Percentiles rank a stretch among this genome's conserved stretches.
Evolutionary conservation across 2,329 filamentous ascomycete species (phyloP).

Genomic region (Ophiocordyceps robertsii): DNA sequence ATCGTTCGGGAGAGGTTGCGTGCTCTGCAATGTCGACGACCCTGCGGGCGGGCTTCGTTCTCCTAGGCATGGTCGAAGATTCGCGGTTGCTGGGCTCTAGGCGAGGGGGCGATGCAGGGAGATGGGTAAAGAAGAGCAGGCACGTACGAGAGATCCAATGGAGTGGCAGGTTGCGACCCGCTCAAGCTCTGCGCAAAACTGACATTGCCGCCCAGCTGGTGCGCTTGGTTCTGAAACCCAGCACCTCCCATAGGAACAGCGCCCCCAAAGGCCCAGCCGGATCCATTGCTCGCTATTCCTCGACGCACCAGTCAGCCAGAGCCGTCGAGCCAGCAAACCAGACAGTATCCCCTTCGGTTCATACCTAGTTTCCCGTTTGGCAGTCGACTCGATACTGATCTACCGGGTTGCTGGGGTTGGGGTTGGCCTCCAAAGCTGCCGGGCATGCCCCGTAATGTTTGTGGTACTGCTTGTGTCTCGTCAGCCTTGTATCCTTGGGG

Average conservation of each 20-base stretch:
- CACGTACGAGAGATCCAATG: constrained; percentile 53
- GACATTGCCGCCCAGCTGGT: constrained; percentile 44
- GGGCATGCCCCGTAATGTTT: constrained; percentile 48
- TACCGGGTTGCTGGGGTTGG: constrained; percentile 38
- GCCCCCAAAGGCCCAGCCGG: constrained; percentile 50
- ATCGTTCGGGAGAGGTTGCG: constrained; percentile 1
- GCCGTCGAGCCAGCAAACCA: not conserved
- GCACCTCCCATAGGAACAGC: constrained; percentile 46
- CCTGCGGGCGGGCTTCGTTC: constrained; percentile 6
- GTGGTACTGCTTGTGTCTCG: constrained; percentile 41
- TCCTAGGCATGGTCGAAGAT: constrained; percentile 4
- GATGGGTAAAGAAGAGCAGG: constrained; percentile 3
- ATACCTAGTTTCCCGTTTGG: constrained; percentile 53
- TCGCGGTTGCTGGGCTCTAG: not conserved
- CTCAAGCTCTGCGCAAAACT: constrained; percentile 55
- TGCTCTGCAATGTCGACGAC: constrained; percentile 1
- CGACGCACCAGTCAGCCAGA: not conserved
- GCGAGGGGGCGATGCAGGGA: not conserved
- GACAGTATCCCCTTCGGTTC: not conserved
- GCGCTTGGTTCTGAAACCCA: constrained; percentile 36
- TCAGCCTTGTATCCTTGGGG: constrained; percentile 9
- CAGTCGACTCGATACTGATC: constrained; percentile 44
- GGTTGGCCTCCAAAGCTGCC: constrained; percentile 46
- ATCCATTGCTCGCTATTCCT: constrained; percentile 32
- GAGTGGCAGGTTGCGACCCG: constrained; percentile 47